These are phyloP conservation scores for Zymoseptoria brevis DNA, from an alignment of 2,329 filamentous ascomycete species.

Conservation along the genomic window DNA sequence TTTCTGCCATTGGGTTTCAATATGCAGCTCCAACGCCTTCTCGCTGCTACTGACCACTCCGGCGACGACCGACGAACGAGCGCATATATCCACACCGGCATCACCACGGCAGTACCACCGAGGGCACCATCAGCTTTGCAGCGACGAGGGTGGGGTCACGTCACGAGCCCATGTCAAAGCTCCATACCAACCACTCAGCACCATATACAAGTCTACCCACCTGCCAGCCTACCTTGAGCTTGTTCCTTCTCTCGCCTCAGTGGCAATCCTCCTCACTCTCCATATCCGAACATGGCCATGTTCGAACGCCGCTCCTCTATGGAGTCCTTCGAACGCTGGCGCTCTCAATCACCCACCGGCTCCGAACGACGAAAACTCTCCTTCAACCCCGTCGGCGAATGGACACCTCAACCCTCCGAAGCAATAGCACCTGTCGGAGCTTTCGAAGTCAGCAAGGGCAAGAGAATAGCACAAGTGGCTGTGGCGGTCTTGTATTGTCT, in stretches of 20 bases:
- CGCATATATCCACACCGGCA: neutral
- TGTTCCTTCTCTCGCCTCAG: neutral
- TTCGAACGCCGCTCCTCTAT: slow-evolving; percentile 22
- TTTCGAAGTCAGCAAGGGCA: slow-evolving; percentile 48
- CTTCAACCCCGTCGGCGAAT: slow-evolving; percentile 43
- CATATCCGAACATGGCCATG: slow-evolving; percentile 15
- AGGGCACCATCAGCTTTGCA: neutral
- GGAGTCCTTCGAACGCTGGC: slow-evolving; percentile 21
- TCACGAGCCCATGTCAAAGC: neutral
- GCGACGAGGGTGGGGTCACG: neutral
- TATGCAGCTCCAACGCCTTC: neutral
- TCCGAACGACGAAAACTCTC: slow-evolving; percentile 41
- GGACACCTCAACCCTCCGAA: slow-evolving; percentile 33
- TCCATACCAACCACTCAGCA: neutral
- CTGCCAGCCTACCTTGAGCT: neutral
- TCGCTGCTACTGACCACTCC: neutral
- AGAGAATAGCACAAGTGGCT: slow-evolving; percentile 57
- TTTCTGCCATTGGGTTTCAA: neutral
- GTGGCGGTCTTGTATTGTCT: slow-evolving; percentile 65
- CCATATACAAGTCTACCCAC: neutral
- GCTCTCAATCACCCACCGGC: slow-evolving; percentile 26
- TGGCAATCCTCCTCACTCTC: slow-evolving; percentile 1
- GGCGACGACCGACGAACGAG: no score
- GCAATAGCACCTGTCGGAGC: slow-evolving; percentile 38
- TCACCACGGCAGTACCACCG: neutral